Base-by-base conservation (phyloP, 371 early-diverging fungal genomes). In the Mucor sp. region DNA sequence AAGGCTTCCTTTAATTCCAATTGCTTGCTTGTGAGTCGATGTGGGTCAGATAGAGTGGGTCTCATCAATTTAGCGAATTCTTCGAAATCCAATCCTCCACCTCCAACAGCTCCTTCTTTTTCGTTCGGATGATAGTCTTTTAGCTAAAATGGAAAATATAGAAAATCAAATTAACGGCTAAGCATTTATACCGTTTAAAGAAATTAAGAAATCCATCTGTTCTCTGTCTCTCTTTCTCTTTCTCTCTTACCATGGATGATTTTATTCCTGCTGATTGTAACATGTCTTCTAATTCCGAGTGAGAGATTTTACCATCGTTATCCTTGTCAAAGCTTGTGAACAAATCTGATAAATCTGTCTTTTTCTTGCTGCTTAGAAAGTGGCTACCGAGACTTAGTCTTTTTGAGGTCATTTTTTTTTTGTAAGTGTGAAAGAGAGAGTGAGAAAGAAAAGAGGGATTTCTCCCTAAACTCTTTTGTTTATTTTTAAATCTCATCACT, bases 1-100 rank as follows among this genome's bases (percentile, higher is more conserved):
- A 83, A 83, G 9, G 83, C 79, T 41, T 83, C 80, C 50, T 63
- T 69, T 3, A 83, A 60, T 39, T 83, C 83, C 35, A 74, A 63
- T 43, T 81, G 77, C 60, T 77, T 78, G 19, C 66, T 69, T 2
- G 74, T 75, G 8, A 63, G 27, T 11, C 77, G 67, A 35, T 69
- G 58, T 8, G 82, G 82, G 21, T 71, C 72, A 5, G 72, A 70
- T 27, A 81, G 50, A 6, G 82, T 79, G 3, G 82, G 79, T 58
- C 79, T 74, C 82, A 81, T 81, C 8, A 81, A 37, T 37, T 64
- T 58, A 12, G 76, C 82, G 62, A 81, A 81, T 39, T 77, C 74
- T 41, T 78, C 77, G 70, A 77, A 81, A n/a, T 69, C 60, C 30
- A 81, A 47, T 19, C 73, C 73, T 6, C 70, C 76, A 9, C 75